Evolutionary conservation across 2,329 filamentous ascomycete genomes (phyloP), one percentile per base, ranked within the genome.

Genomic region (Bimuria novae-zelandiae): DNA sequence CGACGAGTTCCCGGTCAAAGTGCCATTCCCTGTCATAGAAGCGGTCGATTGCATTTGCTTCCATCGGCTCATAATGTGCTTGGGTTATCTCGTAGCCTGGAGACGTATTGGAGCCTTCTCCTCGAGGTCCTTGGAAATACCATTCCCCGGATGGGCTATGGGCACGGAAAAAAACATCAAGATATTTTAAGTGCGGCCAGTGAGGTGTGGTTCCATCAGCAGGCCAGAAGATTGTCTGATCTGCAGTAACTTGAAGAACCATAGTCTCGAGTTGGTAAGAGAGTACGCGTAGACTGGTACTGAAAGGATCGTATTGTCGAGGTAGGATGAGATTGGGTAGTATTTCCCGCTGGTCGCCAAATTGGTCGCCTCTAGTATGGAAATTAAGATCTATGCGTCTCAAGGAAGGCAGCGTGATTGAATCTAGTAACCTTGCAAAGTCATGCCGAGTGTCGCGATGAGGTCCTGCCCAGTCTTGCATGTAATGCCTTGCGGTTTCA

Each of bases 231-330:
- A 59, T 41, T 3, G 42, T 56, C 21, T 45, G 19, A 37, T 59
- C 54, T 11, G 30, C 43, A 16, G 27, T 16, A 11, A 37, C 42
- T 7, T 33, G 21, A 14, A 52, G 23, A 21, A 14, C 7, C 25
- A 59, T 12, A 6, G 32, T 27, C 3, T 22, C 43, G 22, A 59
- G 51, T 4, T 51, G 25, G 30, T 54, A 51, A 10, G 56, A 56
- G 14, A 59, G 50, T 14, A 56, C 14, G 10, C 56, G 56, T 11
- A 59, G 39, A 25, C 56, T 52, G 10, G 41, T 23, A 32, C 56
- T 59, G 32, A 56, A 59, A 17, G 54, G 53, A 33, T 59, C 56
- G 19, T 51, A n/a, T 25, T 14, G n/a, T 40, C 33, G n/a, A 30
- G 56, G 48, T 23, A 16, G n/a, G 4, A 43, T 33, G 11, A 52